Percentiles rank a stretch among this genome's conserved stretches.
phyloP scores from a whole-genome alignment of 176 grass and related monocot species.

The Eleusine coracana region DNA sequence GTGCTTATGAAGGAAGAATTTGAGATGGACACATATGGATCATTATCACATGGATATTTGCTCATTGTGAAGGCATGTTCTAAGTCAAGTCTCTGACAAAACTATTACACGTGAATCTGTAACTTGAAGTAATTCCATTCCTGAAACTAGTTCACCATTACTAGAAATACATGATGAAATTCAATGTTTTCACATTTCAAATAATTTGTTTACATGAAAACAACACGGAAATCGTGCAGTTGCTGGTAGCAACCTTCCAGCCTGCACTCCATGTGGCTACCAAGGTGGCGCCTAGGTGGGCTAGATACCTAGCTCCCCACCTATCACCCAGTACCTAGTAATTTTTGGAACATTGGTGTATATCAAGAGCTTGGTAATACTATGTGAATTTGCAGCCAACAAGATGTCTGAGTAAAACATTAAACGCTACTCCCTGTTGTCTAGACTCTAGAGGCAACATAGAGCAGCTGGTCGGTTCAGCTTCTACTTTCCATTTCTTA shows the following conservation, averaged over 20 bases:
- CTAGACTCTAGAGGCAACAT: neutral
- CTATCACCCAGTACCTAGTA: neutral
- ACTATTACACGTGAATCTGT: neutral
- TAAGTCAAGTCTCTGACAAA: neutral
- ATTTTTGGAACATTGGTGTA: neutral
- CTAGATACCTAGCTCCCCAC: too few species aligned
- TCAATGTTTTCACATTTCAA: neutral
- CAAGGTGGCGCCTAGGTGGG: neutral
- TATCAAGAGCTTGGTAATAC: neutral
- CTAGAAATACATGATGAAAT: neutral
- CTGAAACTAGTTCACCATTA: too few species aligned
- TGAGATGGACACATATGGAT: neutral
- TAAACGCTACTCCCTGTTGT: neutral
- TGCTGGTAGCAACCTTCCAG: neutral
- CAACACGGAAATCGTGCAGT: neutral
- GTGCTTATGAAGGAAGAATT: neutral
- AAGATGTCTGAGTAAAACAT: neutral
- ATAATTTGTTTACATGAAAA: neutral
- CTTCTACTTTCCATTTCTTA: neutral
- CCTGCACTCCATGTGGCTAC: neutral
- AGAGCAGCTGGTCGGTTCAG: neutral
- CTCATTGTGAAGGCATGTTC: neutral
- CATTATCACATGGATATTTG: neutral
- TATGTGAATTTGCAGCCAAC: neutral
- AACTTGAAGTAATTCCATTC: neutral